These are phyloP conservation scores for Candida neerlandica DNA, from an alignment of 1,139 yeast genomes.

Conservation along the genomic window DNA sequence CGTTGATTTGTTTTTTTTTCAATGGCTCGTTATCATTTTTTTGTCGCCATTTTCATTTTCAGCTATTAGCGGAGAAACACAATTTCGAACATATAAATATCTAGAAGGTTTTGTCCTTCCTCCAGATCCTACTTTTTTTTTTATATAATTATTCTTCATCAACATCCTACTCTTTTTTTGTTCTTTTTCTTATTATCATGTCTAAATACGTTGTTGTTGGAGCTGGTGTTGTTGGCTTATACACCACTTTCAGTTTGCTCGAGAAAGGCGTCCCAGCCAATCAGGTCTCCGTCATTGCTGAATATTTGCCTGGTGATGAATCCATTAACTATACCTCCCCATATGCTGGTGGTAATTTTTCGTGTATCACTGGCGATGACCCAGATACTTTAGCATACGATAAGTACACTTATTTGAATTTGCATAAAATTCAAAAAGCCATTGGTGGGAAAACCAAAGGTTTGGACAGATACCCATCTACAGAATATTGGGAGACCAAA, in stretches of 20 bases:
- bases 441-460: slow-evolving; percentile 60
- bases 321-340: slow-evolving; percentile 74
- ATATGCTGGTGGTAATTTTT: slow-evolving; percentile 77
- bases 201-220: slow-evolving; percentile 40
- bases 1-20: too few species aligned
- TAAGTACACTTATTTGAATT: slow-evolving; percentile 53
- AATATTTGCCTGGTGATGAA: slow-evolving; percentile 73
- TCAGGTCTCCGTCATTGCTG: slow-evolving; percentile 61
- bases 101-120: not conserved
- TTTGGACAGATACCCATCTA: slow-evolving; percentile 51
- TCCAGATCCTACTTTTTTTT: too few species aligned
- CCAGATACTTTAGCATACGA: slow-evolving; percentile 54
- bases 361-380: slow-evolving; percentile 65
- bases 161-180: too few species aligned
- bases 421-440: slow-evolving; percentile 42
- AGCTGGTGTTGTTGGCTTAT: slow-evolving; percentile 73
- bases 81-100: not conserved
- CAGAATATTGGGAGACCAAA: slow-evolving; percentile 55
- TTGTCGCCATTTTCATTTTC: too few species aligned
- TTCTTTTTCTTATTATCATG: slow-evolving; percentile 16
- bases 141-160: not conserved
- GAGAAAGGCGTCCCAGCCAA: slow-evolving; percentile 45
- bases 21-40: too few species aligned
- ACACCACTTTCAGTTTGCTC: slow-evolving; percentile 58
- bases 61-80: too few species aligned